Base-by-base conservation (phyloP, 371 early-diverging fungal genomes). In the Mortierella sp. region DNA sequence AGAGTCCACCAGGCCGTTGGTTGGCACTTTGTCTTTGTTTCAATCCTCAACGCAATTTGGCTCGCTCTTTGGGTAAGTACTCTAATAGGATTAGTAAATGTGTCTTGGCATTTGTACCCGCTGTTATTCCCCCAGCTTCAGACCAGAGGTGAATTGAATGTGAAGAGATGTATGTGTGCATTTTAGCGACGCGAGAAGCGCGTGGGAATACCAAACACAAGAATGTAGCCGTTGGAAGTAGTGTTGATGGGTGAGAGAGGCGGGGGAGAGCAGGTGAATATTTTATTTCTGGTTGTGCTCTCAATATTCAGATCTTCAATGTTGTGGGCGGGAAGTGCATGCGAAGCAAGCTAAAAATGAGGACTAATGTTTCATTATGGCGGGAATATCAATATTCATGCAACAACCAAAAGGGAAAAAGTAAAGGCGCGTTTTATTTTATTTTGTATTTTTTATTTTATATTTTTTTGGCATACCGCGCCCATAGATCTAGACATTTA, bases 11-110 rank as follows among this genome's bases (percentile, higher is more conserved):
- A 90, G 58, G 91, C 88, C 70, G 87, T 91, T 71, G 89, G 90
- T 67, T 88, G 89, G 88, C 91, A 90, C 83, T 93, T 93, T 83
- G 89, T 90, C 65, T 47, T 88, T 43, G 88, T 90, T 42, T 85
- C 86, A 43, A 47, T 93, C 65, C 75, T 90, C 55, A 88, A 87
- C 57, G 82, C 89, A 61, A 73, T 85, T 54, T 92, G 91, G 90
- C 84, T 88, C 43, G 83, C 84, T 73, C 85, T 90, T 51, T 87
- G 90, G 87, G 90, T 90, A 85, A 65, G 78, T 35, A 23, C 45
- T 45, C 19, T 6, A 45, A 45, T 45, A 19, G 15, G n/a, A 19
- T 19, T 19, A 19, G 15, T 6, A 19, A 45, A 2, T 15, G 5
- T 45, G 45, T 8, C 12, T 37, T 37, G 8, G 6, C 12, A 8